Evolutionary conservation across 192 early-diverging fungal species (phyloP).

Genomic region (Physocladia obscura): DNA sequence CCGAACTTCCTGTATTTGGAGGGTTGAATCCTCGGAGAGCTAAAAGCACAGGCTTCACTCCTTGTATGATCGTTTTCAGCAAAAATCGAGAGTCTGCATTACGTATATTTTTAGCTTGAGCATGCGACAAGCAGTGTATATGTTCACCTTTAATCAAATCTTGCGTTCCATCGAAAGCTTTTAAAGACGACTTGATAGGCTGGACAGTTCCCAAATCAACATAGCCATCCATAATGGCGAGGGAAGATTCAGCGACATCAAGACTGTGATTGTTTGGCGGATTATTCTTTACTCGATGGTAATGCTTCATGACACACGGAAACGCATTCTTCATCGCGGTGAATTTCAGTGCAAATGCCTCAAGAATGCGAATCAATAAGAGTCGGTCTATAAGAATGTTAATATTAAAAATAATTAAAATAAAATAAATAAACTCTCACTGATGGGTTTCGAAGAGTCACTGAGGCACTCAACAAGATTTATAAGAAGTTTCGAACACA

Average conservation of each 20-base stretch:
- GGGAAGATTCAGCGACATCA: slow-evolving; percentile 1
- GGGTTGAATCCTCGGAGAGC: slow-evolving; percentile 74
- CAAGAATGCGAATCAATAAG: slow-evolving; percentile 68
- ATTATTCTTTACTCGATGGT: slow-evolving; percentile 1
- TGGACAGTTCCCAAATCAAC: slow-evolving; percentile 58
- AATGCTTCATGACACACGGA: slow-evolving; percentile 51
- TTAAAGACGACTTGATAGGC: slow-evolving; percentile 49
- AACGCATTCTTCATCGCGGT: slow-evolving; percentile 67
- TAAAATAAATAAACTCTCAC: slow-evolving; percentile 10
- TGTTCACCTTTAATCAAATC: slow-evolving; percentile 74
- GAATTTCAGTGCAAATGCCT: slow-evolving; percentile 81
- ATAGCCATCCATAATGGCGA: slow-evolving; percentile 44
- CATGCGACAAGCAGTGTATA: neutral
- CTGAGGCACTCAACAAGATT: slow-evolving; percentile 77
- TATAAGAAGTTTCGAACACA: slow-evolving; percentile 91
- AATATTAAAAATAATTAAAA: slow-evolving; percentile 10
- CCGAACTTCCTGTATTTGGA: slow-evolving; percentile 35
- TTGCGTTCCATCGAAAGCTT: slow-evolving; percentile 50
- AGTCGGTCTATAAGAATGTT: slow-evolving; percentile 27
- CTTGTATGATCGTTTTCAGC: slow-evolving; percentile 87
- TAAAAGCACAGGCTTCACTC: slow-evolving; percentile 78
- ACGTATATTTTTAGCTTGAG: neutral
- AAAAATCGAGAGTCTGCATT: slow-evolving; percentile 78
- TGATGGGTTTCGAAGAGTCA: neutral
- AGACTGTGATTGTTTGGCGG: slow-evolving; percentile 18